phyloP scores from a whole-genome alignment of 1,284 basidiomycete species.

The Naganishia albida region DNA sequence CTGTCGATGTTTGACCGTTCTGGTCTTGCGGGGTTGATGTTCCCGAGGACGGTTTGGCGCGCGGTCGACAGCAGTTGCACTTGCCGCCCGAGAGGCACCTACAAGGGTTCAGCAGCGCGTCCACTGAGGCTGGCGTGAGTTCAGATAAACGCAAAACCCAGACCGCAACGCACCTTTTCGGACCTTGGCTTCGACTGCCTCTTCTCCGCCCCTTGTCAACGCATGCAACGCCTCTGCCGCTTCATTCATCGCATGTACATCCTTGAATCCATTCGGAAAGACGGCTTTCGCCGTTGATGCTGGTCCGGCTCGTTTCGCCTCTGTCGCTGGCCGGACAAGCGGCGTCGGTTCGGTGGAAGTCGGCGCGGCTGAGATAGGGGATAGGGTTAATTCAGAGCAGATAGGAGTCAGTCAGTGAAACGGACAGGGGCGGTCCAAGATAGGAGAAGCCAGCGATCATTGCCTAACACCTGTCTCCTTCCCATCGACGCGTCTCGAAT shows the following conservation, averaged over 20 bases:
- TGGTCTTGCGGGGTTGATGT: constrained; percentile 31
- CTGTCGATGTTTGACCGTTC: constrained; percentile 19
- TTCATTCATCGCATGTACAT: constrained; percentile 52
- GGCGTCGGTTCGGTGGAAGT: not conserved
- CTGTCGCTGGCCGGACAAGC: not conserved
- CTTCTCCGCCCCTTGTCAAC: constrained; percentile 39
- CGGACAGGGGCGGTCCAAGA: not conserved
- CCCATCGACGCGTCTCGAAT: no score
- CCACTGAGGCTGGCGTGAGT: not conserved
- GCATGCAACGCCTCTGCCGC: constrained; percentile 49
- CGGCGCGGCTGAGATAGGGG: constrained; percentile 1
- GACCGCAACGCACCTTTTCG: constrained; percentile 59
- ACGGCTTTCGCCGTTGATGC: constrained; percentile 23
- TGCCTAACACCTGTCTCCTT: no score
- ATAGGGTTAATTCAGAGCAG: not conserved
- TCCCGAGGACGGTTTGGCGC: constrained; percentile 12
- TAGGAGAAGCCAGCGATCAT: not conserved
- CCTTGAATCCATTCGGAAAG: constrained; percentile 53
- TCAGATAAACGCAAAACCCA: constrained; percentile 43
- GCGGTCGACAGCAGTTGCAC: constrained; percentile 63
- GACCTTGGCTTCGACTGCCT: constrained; percentile 40
- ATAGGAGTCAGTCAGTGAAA: not conserved
- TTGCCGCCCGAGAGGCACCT: constrained; percentile 54
- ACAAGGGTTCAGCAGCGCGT: constrained; percentile 52
- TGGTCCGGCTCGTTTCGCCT: not conserved